These are phyloP conservation scores for Mycotypha africana DNA, from an alignment of 371 early-diverging fungal species.

Conservation along the genomic window DNA sequence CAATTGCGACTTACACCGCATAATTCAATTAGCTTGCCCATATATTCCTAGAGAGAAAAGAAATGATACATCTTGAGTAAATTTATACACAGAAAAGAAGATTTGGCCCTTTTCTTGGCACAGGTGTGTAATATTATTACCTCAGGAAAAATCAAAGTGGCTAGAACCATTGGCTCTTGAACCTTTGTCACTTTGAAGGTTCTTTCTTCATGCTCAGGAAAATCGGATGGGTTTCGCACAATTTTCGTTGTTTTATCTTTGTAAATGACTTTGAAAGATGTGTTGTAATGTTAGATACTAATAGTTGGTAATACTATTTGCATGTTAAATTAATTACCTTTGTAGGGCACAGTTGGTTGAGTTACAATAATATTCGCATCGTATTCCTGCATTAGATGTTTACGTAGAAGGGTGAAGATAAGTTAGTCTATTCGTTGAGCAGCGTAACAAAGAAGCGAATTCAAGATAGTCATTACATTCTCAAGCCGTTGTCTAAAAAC, in stretches of 20 bases:
- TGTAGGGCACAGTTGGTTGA: slow-evolving; percentile 90
- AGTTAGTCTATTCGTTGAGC: too few relatives aligned
- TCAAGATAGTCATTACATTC: too few relatives aligned
- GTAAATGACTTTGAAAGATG: slow-evolving; percentile 43
- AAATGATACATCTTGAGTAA: not conserved
- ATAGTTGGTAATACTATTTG: slow-evolving; percentile 1
- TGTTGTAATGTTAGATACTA: not conserved
- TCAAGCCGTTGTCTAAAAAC: slow-evolving; percentile 94
- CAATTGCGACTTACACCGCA: slow-evolving; percentile 76
- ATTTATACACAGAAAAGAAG: not conserved
- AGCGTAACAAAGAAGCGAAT: too few relatives aligned
- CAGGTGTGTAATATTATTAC: too few relatives aligned
- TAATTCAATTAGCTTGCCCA: slow-evolving; percentile 87
- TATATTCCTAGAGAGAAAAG: slow-evolving; percentile 52
- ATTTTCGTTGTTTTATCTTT: slow-evolving; percentile 51
- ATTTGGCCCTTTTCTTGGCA: too few relatives aligned
- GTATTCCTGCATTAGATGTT: slow-evolving; percentile 84
- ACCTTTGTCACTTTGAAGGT: slow-evolving; percentile 59
- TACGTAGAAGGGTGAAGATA: too few relatives aligned
- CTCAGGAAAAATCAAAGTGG: slow-evolving; percentile 89
- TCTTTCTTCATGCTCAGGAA: slow-evolving; percentile 76
- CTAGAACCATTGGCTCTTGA: slow-evolving; percentile 90
- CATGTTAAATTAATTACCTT: slow-evolving; percentile 28
- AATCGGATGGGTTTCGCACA: slow-evolving; percentile 89
- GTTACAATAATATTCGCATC: slow-evolving; percentile 89